Evolutionary conservation across 148 eudicot species (phyloP).

Genomic region (Amaranthus cruentus): DNA sequence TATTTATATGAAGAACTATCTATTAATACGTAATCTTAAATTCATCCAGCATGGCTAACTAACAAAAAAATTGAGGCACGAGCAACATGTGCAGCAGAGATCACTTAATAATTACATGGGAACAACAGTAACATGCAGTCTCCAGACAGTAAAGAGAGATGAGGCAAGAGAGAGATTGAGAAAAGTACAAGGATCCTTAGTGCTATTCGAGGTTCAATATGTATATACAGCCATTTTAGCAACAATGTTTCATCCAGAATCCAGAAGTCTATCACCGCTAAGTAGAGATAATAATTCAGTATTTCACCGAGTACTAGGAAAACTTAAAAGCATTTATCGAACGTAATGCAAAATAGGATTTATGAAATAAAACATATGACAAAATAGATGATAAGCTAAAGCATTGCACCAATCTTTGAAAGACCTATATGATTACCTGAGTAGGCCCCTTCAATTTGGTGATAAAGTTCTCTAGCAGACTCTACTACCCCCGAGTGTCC

Average conservation of each 20-base stretch:
- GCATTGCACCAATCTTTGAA: neutral
- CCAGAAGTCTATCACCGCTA: too few species aligned
- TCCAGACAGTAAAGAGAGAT: too few species aligned
- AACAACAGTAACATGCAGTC: too few species aligned
- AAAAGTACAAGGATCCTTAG: too few species aligned
- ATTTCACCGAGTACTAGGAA: neutral
- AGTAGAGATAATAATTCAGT: too few species aligned
- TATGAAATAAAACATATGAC: neutral
- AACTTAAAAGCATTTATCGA: neutral
- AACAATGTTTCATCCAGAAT: too few species aligned
- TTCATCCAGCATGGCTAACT: neutral
- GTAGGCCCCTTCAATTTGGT: slow-evolving; percentile 58
- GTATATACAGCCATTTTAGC: too few species aligned
- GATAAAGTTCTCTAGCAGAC: slow-evolving; percentile 69
- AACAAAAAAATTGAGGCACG: neutral
- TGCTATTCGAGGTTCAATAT: too few species aligned
- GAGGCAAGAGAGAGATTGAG: too few species aligned
- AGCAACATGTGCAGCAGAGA: too few species aligned
- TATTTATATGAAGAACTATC: neutral
- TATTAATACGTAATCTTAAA: neutral
- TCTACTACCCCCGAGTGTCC: slow-evolving; percentile 75
- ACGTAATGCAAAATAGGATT: neutral
- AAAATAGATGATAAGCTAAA: neutral
- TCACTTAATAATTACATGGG: too few species aligned
- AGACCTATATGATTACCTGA: slow-evolving; percentile 25